A percentile compares a stretch with the other conserved stretches of the same genome.
phyloP scores from a whole-genome alignment of 139 green algal genomes.

The Zygnema cylindricum region DNA sequence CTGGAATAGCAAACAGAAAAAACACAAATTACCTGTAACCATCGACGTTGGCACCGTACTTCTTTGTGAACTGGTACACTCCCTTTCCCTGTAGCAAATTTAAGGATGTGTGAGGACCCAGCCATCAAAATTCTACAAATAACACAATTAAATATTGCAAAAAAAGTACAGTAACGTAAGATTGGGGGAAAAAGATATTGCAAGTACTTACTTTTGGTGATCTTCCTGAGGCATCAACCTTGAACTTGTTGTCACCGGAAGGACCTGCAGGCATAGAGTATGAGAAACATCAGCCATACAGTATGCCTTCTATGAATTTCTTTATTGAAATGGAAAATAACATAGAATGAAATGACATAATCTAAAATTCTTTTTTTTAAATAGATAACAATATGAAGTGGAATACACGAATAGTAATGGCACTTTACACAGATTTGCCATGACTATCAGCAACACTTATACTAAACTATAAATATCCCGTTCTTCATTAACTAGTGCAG shows the following conservation, averaged over 20 bases:
- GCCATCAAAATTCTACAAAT: too few species aligned
- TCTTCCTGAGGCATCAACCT: constrained; percentile 24
- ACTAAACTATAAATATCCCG: too few species aligned
- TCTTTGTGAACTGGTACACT: constrained; percentile 48
- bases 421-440: neutral
- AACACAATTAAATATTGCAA: too few species aligned
- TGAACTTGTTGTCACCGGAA: constrained; percentile 23
- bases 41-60: constrained; percentile 57
- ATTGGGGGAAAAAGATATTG: too few species aligned
- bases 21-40: constrained; percentile 36
- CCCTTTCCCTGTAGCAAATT: constrained; percentile 56
- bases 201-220: neutral
- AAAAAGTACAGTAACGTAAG: too few species aligned
- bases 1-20: too few species aligned
- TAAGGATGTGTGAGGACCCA: too few species aligned
- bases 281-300: too few species aligned
- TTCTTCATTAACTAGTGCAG: too few species aligned
- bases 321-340: neutral
- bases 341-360: constrained; percentile 6
- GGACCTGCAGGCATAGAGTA: constrained; percentile 5
- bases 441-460: neutral
- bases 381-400: too few species aligned
- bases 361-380: too few species aligned
- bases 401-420: neutral
- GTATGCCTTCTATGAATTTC: neutral